Evolutionary conservation across 73 alveolate genomes (phyloP).

Genomic region (Urostyla sp.): DNA sequence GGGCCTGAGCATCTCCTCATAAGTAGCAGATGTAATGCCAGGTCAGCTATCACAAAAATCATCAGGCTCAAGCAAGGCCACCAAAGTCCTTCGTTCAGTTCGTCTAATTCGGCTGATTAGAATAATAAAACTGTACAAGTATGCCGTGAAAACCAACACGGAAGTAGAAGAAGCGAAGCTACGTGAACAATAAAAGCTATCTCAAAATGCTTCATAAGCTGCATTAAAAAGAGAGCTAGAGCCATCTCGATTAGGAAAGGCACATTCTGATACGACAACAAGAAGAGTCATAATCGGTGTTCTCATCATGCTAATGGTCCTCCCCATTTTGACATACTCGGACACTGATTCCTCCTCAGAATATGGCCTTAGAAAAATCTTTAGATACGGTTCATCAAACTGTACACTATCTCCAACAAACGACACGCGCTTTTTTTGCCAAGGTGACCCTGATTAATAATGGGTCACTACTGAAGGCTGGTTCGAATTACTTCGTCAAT

Average conservation of each 20-base stretch:
- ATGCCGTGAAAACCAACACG: slow-evolving; percentile 76
- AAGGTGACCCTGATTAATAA: background rate
- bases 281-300: slow-evolving; percentile 85
- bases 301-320: slow-evolving; percentile 69
- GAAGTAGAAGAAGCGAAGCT: slow-evolving; percentile 84
- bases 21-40: slow-evolving; percentile 67
- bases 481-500: slow-evolving; percentile 57
- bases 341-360: slow-evolving; percentile 57
- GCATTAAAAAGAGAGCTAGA: slow-evolving; percentile 85
- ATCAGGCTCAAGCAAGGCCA: slow-evolving; percentile 44
- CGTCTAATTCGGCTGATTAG: slow-evolving; percentile 85
- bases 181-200: slow-evolving; percentile 71
- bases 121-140: slow-evolving; percentile 83
- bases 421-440: slow-evolving; percentile 8
- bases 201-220: slow-evolving; percentile 81
- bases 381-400: slow-evolving; percentile 75
- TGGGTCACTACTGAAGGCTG: slow-evolving; percentile 71
- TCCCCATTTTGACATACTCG: slow-evolving; percentile 71
- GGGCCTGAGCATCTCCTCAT: slow-evolving; percentile 23
- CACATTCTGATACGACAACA: slow-evolving; percentile 71
- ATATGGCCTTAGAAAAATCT: slow-evolving; percentile 70
- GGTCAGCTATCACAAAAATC: slow-evolving; percentile 31
- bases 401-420: no score
- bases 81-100: slow-evolving; percentile 60
- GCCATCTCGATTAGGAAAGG: slow-evolving; percentile 79